Evolutionary conservation across 108 stramenopile species (phyloP).

Genomic region (Pseudonitzschia delicatissima): DNA sequence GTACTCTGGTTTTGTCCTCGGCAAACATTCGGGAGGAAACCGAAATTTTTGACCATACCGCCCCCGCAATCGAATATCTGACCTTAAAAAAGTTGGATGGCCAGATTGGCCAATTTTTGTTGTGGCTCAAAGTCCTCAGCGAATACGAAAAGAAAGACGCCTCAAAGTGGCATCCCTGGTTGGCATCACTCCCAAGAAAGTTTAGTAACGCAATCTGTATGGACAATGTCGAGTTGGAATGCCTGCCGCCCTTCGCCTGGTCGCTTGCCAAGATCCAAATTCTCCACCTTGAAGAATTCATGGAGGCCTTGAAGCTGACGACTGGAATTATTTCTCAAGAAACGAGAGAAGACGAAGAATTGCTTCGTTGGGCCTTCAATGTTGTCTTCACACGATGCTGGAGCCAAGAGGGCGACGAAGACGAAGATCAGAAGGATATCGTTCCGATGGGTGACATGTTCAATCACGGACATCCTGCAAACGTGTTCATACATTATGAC

Average conservation of each 20-base stretch:
- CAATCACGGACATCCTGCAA: constrained; percentile 32
- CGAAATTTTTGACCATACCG: constrained; percentile 3
- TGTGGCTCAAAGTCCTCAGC: constrained; percentile 48
- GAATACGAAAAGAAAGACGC: constrained; percentile 51
- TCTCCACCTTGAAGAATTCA: constrained; percentile 19
- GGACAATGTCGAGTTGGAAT: constrained; percentile 33
- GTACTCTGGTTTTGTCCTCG: constrained; percentile 27
- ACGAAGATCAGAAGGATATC: constrained; percentile 17
- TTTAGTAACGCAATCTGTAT: constrained; percentile 53
- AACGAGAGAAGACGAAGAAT: constrained; percentile 12
- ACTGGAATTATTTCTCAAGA: neutral
- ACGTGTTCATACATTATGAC: constrained; percentile 22
- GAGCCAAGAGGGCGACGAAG: constrained; percentile 8
- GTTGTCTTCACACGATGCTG: constrained; percentile 46
- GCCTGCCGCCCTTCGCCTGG: constrained; percentile 34
- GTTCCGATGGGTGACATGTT: constrained; percentile 48
- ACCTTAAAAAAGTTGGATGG: neutral
- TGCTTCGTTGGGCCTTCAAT: constrained; percentile 38
- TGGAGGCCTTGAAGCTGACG: constrained; percentile 9
- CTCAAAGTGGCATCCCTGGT: constrained; percentile 43
- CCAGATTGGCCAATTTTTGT: constrained; percentile 34
- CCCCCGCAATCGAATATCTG: constrained; percentile 11
- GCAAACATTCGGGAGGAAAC: constrained; percentile 17
- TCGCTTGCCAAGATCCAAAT: constrained; percentile 26
- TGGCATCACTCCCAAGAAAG: constrained; percentile 47